A percentile compares a stretch with the other conserved stretches of the same genome.
These are phyloP conservation scores for Smallanthus sonchifolius DNA, from an alignment of 129 eudicot species.

Conservation along the genomic window DNA sequence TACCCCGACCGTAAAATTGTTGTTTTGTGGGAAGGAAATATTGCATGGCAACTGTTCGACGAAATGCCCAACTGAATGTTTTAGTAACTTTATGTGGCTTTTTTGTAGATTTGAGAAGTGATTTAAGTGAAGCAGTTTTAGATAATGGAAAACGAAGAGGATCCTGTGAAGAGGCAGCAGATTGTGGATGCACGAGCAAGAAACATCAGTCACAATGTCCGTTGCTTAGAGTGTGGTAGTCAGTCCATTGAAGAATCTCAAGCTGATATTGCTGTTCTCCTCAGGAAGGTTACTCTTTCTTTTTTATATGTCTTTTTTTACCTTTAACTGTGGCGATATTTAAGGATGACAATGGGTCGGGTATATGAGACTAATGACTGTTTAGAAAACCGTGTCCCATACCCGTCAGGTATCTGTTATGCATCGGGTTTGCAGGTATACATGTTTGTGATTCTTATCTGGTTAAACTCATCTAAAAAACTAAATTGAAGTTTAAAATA, in stretches of 20 bases:
- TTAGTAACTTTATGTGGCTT: neutral
- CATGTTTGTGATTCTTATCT: no score
- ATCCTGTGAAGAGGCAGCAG: conserved; percentile 52
- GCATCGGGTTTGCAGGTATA: no score
- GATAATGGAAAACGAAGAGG: conserved; percentile 58
- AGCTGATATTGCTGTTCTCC: conserved; percentile 87
- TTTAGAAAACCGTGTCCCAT: no score
- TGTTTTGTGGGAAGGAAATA: neutral
- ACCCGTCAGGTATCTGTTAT: no score
- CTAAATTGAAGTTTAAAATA: no score
- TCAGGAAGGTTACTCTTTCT: conserved; percentile 57
- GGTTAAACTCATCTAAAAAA: no score
- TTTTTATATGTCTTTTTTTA: neutral
- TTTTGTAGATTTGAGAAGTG: conserved; percentile 3
- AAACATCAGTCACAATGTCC: conserved; percentile 83
- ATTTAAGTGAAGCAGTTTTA: neutral
- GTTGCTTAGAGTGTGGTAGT: conserved; percentile 91
- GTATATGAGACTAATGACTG: no score
- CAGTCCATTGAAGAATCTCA: conserved; percentile 98
- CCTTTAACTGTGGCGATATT: neutral
- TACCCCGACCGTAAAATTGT: neutral
- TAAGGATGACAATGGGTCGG: no score
- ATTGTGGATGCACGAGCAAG: conserved; percentile 82
- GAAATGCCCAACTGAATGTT: conserved; percentile 30
- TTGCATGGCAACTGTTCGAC: conserved; percentile 30